A percentile compares a stretch with the other conserved stretches of the same genome.
Evolutionary conservation across 2,329 filamentous ascomycete genomes (phyloP).

Genomic region (Colletotrichum neosansevieriae): DNA sequence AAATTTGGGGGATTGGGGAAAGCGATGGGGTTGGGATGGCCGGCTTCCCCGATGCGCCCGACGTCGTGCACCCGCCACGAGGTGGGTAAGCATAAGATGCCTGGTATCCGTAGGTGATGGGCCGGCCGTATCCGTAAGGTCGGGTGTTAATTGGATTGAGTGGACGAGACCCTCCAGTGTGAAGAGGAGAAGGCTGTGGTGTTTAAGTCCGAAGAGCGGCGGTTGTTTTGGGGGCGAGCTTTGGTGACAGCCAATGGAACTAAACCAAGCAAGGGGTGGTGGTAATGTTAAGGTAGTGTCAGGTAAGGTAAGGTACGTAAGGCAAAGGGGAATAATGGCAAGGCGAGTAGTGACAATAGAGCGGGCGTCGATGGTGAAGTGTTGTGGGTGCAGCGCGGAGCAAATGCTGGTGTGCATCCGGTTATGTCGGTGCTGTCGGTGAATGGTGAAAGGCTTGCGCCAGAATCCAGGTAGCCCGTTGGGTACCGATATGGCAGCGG

Average conservation of each 20-base stretch:
- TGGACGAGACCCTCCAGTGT: not conserved
- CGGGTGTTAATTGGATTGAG: no score
- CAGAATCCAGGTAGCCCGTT: not conserved
- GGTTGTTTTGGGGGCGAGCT: not conserved
- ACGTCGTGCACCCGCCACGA: conserved; percentile 20
- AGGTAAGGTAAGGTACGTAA: not conserved
- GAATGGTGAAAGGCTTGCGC: no score
- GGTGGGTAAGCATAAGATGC: conserved; percentile 4
- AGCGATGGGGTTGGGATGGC: conserved; percentile 15
- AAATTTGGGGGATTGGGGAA: conserved; percentile 2
- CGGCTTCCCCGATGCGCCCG: conserved; percentile 38
- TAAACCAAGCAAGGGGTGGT: not conserved
- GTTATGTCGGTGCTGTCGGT: conserved; percentile 1
- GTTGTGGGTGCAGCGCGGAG: conserved; percentile 1
- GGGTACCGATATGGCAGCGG: not conserved
- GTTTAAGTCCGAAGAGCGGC: conserved; percentile 28
- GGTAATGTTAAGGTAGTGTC: not conserved
- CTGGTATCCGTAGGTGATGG: no score
- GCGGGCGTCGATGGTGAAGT: conserved; percentile 2
- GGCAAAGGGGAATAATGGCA: not conserved
- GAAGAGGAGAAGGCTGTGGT: not conserved
- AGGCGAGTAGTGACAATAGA: not conserved
- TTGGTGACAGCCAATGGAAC: not conserved
- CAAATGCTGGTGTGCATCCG: not conserved
- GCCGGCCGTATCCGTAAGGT: no score